Percentiles rank a stretch among this genome's conserved stretches.
phyloP scores from a whole-genome alignment of 208 protist species.

The Trypanosoma melophagium region DNA sequence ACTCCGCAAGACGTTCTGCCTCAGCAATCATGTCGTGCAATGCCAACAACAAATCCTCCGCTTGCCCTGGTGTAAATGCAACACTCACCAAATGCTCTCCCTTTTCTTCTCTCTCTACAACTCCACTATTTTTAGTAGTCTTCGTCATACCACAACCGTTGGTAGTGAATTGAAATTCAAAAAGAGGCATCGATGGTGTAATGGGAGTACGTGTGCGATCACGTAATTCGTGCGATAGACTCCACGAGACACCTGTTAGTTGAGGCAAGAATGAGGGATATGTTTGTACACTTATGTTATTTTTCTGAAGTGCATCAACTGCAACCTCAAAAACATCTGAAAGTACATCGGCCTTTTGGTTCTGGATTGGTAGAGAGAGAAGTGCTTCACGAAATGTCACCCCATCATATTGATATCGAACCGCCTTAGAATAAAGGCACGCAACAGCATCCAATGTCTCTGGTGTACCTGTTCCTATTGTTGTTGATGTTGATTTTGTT shows the following conservation, averaged over 20 bases:
- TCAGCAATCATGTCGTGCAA: conserved; percentile 42
- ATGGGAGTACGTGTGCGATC: conserved; percentile 7
- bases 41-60: conserved; percentile 29
- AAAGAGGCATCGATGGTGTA: conserved; percentile 1
- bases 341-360: conserved; percentile 1
- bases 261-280: conserved; percentile 9
- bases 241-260: conserved; percentile 5
- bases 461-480: background rate
- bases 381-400: background rate
- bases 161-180: background rate
- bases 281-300: background rate
- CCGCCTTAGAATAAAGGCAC: background rate
- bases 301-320: background rate
- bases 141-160: background rate
- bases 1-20: conserved; percentile 31
- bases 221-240: conserved; percentile 10
- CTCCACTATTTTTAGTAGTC: too few species aligned
- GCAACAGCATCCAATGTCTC: background rate
- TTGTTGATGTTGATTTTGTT: too few species aligned
- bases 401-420: background rate
- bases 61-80: conserved; percentile 1
- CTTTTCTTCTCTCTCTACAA: background rate
- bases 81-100: background rate
- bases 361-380: background rate
- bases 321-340: background rate